Evolutionary conservation across 768 basidiomycete species (phyloP).

Genomic region (Favolaschia claudopus): DNA sequence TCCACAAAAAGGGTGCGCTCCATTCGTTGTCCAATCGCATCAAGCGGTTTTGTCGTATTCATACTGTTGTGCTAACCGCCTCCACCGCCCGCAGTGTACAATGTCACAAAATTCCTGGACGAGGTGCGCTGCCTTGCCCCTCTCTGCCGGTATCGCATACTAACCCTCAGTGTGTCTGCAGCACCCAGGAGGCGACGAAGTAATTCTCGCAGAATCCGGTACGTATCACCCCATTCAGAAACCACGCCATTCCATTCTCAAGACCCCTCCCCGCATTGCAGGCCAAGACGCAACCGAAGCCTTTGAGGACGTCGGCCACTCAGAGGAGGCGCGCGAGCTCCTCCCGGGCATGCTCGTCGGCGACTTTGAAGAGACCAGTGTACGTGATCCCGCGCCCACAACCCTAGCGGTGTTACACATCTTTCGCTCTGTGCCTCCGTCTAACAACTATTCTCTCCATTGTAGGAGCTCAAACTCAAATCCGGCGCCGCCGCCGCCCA

Average conservation of each 20-base stretch:
- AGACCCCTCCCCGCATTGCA: conserved; percentile 43
- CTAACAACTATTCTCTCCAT: neutral
- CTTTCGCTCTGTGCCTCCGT: conserved; percentile 8
- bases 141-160: neutral
- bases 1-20: conserved; percentile 81
- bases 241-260: neutral
- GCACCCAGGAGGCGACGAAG: conserved; percentile 99
- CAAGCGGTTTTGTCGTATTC: conserved; percentile 37
- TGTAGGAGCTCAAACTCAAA: conserved; percentile 61
- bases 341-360: conserved; percentile 83
- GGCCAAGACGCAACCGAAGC: conserved; percentile 97
- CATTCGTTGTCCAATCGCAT: conserved; percentile 42
- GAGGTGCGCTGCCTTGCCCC: conserved; percentile 67
- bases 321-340: conserved; percentile 92
- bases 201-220: conserved; percentile 92
- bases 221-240: conserved; percentile 41
- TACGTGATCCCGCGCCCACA: conserved; percentile 44
- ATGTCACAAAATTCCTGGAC: conserved; percentile 93
- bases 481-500: conserved; percentile 57
- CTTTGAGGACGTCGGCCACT: conserved; percentile 99
- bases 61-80: conserved; percentile 29
- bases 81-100: conserved; percentile 77
- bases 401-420: conserved; percentile 5
- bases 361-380: conserved; percentile 76
- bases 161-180: conserved; percentile 37